phyloP scores from a whole-genome alignment of 495 filamentous ascomycete genomes.

The Penicillium arizonense region DNA sequence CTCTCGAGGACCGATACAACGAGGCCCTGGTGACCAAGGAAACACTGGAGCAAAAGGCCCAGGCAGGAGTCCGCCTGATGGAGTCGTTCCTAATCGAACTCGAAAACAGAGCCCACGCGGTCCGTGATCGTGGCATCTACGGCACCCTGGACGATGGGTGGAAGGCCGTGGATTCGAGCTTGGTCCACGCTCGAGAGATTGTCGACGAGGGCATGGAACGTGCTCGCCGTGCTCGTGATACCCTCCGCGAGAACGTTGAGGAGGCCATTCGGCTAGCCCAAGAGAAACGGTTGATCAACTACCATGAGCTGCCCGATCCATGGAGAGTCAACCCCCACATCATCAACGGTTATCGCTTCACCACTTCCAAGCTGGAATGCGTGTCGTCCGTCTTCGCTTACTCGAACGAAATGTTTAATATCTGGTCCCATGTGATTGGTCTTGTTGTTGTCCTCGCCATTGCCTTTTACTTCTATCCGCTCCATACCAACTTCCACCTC shows the following conservation, averaged over 20 bases:
- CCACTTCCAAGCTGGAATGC: constrained; percentile 81
- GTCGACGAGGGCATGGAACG: constrained; percentile 83
- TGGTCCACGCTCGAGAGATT: constrained; percentile 73
- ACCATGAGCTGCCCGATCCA: constrained; percentile 85
- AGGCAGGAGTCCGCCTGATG: constrained; percentile 80
- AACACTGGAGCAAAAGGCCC: constrained; percentile 87
- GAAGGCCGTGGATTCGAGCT: constrained; percentile 68
- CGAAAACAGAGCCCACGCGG: constrained; percentile 75
- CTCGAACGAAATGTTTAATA: constrained; percentile 95
- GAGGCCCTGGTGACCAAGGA: constrained; percentile 83
- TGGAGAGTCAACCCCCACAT: constrained; percentile 98
- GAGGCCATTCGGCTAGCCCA: constrained; percentile 73
- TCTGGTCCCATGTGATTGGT: constrained; percentile 93
- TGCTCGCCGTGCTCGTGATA: constrained; percentile 73
- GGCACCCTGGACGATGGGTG: constrained; percentile 65
- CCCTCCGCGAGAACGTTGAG: constrained; percentile 76
- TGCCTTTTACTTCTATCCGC: constrained; percentile 96
- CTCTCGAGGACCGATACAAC: constrained; percentile 86
- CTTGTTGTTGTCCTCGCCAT: constrained; percentile 82
- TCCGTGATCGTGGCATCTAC: constrained; percentile 59
- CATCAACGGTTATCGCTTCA: constrained; percentile 86
- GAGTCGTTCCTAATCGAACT: constrained; percentile 81
- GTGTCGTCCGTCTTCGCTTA: constrained; percentile 76
- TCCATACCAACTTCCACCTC: constrained; percentile 76
- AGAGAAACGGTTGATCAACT: constrained; percentile 79